A percentile compares a stretch with the other conserved stretches of the same genome.
phyloP scores from a whole-genome alignment of 345 rosid genomes.

The Eucalyptus grandis region DNA sequence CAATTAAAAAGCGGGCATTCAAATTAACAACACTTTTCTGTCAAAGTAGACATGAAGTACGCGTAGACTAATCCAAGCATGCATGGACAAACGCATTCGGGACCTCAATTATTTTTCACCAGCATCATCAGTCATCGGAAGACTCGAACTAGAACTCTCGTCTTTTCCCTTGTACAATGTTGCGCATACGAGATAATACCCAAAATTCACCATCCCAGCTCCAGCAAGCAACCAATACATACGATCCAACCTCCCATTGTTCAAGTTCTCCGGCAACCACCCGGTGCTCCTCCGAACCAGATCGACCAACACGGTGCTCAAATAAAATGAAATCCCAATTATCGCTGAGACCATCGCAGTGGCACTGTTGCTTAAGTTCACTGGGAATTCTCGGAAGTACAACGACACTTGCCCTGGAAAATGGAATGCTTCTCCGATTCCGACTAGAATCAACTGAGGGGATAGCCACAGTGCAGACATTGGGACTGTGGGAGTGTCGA shows the following conservation, averaged over 20 bases:
- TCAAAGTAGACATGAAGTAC: background rate
- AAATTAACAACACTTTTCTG: background rate
- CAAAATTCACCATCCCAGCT: slow-evolving; percentile 19
- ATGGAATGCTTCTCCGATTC: slow-evolving; percentile 22
- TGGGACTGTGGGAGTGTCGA: background rate
- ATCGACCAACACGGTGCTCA: background rate
- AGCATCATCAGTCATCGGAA: background rate
- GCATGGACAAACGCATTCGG: background rate
- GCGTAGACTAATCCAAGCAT: background rate
- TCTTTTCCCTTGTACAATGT: background rate
- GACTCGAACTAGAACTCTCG: background rate
- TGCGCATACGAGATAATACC: slow-evolving; percentile 26
- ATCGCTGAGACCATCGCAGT: slow-evolving; percentile 1
- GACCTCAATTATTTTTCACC: background rate
- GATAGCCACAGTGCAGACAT: slow-evolving; percentile 41
- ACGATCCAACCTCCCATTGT: slow-evolving; percentile 38
- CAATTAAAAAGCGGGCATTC: background rate
- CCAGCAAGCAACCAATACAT: slow-evolving; percentile 31
- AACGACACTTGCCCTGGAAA: slow-evolving; percentile 1
- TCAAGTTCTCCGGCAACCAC: slow-evolving; percentile 38
- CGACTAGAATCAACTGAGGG: slow-evolving; percentile 23
- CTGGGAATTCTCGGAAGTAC: slow-evolving; percentile 7
- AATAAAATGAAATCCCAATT: slow-evolving; percentile 1
- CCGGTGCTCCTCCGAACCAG: slow-evolving; percentile 1
- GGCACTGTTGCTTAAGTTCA: background rate